Base-by-base conservation (phyloP, 805 yeast species). In the Clavispora santaluciae region DNA sequence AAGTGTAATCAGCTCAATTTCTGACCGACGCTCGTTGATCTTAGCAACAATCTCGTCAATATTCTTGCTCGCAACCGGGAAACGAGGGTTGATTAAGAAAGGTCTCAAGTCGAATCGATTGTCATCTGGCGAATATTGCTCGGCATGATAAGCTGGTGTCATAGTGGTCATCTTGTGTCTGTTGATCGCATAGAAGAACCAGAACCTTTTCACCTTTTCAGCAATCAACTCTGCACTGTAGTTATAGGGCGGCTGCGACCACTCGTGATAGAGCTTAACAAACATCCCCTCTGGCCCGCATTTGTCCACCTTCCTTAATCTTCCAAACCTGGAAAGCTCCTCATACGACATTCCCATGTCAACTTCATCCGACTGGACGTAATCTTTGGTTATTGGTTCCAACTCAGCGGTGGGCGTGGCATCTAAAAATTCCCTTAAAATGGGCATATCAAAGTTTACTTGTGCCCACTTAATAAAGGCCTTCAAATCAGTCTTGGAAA, bases 341-440 rank as follows among this genome's bases (percentile, higher is more conserved):
- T 90, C 95, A 56, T 93, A 93, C 0, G 96, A 86, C 83, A 95
- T 85, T 2, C 99, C 99, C 99, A 93, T 93, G 58, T 93, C 99
- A 11, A 78, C 81, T 63, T 93, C 99, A 61, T 93, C 99, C 23
- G 95, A 85, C 63, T 93, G 99, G 12, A 91, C 95, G 54, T 93
- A 91, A 42, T 79, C 74, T 49, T 84, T 81, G 0, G 99, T 93
- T 40, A 88, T 91, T 25, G 99, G 99, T 57, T 93, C 99, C 38
- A 93, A 75, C 60, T 93, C 99, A 0, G 99, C 99, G 0, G 99
- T 91, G 22, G 99, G 99, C 0, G 93, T 84, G 0, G 99, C 99
- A 51, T 76, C 79, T 35, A 93, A 69, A 59, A 95, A 93, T 7
- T 81, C 84, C 33, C 74, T 65, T 49, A 93, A 68, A 17, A 93